Percentiles rank a stretch among this genome's conserved stretches.
Conservation (phyloP, 192 early-diverging fungal genomes). For the Radiomyces spectabilis region DNA sequence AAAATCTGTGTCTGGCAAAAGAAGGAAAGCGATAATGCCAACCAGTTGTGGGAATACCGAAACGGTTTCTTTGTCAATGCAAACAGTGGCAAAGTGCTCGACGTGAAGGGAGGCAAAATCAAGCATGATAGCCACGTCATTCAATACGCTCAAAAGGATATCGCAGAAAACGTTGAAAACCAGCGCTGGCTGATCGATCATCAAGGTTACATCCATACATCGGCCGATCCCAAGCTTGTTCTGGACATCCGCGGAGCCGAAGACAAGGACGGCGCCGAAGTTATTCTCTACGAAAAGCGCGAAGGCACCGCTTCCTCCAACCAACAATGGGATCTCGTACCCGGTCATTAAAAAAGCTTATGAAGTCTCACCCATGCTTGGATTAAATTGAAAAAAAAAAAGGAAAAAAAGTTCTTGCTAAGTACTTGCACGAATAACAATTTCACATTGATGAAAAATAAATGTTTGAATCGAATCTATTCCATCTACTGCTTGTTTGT, state of each 20-base stretch:
- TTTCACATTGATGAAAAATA: too few species aligned
- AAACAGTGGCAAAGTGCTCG: constrained; percentile 17
- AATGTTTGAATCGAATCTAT: too few species aligned
- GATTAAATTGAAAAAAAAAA: too few species aligned
- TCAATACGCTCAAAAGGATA: constrained; percentile 10
- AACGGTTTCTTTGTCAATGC: constrained; percentile 10
- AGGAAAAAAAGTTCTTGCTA: too few species aligned
- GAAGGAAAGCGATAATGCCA: constrained; percentile 1
- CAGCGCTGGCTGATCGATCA: constrained; percentile 10
- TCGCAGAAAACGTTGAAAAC: background rate
- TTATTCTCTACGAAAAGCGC: constrained; percentile 16
- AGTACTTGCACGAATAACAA: too few species aligned
- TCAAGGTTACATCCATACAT: constrained; percentile 12
- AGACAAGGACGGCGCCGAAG: constrained; percentile 7
- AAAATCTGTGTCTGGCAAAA: constrained; percentile 11
- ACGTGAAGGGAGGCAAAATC: constrained; percentile 12
- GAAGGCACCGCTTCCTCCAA: constrained; percentile 13
- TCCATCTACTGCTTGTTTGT: too few species aligned
- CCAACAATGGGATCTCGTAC: constrained; percentile 12
- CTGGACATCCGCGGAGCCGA: constrained; percentile 14
- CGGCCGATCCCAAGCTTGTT: constrained; percentile 9
- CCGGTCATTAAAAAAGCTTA: too few species aligned
- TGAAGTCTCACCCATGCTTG: too few species aligned
- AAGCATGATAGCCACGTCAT: constrained; percentile 6
- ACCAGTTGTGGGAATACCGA: constrained; percentile 21